Percentiles rank a stretch among this genome's conserved stretches.
phyloP scores from a whole-genome alignment of 805 yeast genomes.

The Hyphopichia homilentoma region DNA sequence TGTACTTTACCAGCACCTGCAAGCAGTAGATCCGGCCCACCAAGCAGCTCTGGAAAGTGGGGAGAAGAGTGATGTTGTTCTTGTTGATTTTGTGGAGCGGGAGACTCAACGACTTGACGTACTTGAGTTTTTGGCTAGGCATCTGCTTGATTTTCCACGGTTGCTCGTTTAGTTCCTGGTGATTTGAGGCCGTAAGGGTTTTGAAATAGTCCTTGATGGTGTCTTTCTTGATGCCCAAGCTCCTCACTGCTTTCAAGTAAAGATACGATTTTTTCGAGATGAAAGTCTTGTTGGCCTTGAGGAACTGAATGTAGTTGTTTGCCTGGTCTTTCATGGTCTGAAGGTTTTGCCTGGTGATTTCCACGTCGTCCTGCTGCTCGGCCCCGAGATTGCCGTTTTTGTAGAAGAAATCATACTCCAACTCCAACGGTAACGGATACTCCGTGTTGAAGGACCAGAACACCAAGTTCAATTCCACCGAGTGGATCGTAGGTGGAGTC shows the following conservation, averaged over 20 bases:
- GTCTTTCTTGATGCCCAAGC: slow-evolving; percentile 38
- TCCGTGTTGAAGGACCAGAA: slow-evolving; percentile 40
- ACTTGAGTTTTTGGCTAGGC: slow-evolving; percentile 10
- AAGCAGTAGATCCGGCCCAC: slow-evolving; percentile 57
- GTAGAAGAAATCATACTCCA: slow-evolving; percentile 42
- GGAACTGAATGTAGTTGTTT: slow-evolving; percentile 28
- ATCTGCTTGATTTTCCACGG: slow-evolving; percentile 27
- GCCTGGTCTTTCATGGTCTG: slow-evolving; percentile 32
- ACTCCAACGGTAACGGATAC: slow-evolving; percentile 35
- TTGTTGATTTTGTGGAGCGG: slow-evolving; percentile 42
- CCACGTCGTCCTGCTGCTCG: slow-evolving; percentile 21
- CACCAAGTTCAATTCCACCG: slow-evolving; percentile 33
- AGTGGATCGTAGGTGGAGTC: slow-evolving; percentile 32
- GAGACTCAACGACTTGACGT: slow-evolving; percentile 32
- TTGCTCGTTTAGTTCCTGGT: slow-evolving; percentile 18
- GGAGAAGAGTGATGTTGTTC: slow-evolving; percentile 49
- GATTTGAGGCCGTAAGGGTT: slow-evolving; percentile 18
- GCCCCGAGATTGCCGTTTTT: slow-evolving; percentile 15
- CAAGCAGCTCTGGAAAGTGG: slow-evolving; percentile 61
- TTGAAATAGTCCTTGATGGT: slow-evolving; percentile 35
- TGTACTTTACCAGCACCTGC: slow-evolving; percentile 44
- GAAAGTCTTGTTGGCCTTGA: slow-evolving; percentile 29
- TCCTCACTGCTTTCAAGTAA: slow-evolving; percentile 35
- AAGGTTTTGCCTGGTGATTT: slow-evolving; percentile 30
- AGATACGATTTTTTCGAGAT: slow-evolving; percentile 31